Conservation (phyloP, 2,329 filamentous ascomycete genomes). For the Orbilia oligospora region DNA sequence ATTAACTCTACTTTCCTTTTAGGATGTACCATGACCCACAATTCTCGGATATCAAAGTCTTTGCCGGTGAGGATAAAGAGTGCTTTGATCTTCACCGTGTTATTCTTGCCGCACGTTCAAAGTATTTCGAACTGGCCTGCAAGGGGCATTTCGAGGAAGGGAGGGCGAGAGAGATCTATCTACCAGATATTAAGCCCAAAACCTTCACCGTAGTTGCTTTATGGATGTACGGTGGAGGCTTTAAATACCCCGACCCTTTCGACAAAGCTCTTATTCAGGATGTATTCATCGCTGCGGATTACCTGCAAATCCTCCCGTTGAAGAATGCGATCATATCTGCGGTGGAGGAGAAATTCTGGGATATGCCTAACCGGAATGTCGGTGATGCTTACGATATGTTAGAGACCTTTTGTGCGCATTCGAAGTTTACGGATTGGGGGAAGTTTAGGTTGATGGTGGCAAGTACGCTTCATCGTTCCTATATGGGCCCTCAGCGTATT, state of each 20-base stretch:
- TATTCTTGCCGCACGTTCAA: background rate
- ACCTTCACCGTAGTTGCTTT: background rate
- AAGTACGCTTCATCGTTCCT: background rate
- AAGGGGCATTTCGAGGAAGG: constrained; percentile 21
- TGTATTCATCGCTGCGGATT: background rate
- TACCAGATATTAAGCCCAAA: background rate
- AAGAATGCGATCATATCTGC: background rate
- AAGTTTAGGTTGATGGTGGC: background rate
- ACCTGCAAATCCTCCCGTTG: background rate
- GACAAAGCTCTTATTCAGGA: background rate
- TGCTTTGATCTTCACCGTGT: constrained; percentile 1
- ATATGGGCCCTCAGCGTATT: background rate
- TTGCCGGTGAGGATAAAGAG: background rate
- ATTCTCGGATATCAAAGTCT: constrained; percentile 24
- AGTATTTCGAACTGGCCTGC: constrained; percentile 16
- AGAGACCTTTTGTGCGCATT: background rate
- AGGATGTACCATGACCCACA: constrained; percentile 13
- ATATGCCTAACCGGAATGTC: too few species aligned
- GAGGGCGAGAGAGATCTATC: background rate
- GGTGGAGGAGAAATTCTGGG: too few species aligned
- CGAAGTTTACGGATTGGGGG: background rate
- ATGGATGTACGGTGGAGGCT: background rate
- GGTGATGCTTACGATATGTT: background rate
- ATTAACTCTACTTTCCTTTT: background rate
- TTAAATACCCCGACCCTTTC: background rate